These are phyloP conservation scores for Prototheca wickerhamii DNA, from an alignment of 163 green algal genomes.

Conservation along the genomic window DNA sequence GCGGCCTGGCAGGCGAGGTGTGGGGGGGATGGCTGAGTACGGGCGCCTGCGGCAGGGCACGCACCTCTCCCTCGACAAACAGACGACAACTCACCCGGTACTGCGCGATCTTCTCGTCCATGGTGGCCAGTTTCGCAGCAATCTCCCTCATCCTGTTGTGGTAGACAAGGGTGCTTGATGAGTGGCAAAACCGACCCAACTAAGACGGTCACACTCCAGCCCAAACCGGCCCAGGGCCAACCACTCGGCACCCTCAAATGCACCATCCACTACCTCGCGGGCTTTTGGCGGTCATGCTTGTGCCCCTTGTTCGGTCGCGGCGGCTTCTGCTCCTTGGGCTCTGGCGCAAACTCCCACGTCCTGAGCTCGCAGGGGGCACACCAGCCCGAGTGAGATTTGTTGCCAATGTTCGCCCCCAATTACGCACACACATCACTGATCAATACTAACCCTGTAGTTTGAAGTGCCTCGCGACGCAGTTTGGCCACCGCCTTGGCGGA, in stretches of 20 bases:
- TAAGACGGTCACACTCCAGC: too few relatives aligned
- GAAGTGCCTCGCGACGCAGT: constrained; percentile 29
- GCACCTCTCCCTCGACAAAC: too few relatives aligned
- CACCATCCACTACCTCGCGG: constrained; percentile 19
- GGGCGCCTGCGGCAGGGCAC: too few relatives aligned
- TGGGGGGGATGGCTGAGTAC: too few relatives aligned
- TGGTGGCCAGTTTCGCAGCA: constrained; percentile 30
- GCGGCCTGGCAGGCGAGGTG: not conserved
- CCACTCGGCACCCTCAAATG: not conserved
- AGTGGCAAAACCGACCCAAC: too few relatives aligned
- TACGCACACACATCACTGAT: not conserved
- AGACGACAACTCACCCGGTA: constrained; percentile 26
- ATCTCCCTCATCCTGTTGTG: constrained; percentile 20
- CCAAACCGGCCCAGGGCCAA: not conserved
- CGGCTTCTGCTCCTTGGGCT: constrained; percentile 5
- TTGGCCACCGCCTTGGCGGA: constrained; percentile 34
- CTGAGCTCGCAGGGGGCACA: constrained; percentile 8
- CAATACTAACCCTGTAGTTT: not conserved
- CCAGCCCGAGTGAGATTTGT: too few relatives aligned
- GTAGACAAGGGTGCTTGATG: not conserved
- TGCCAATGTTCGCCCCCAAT: too few relatives aligned
- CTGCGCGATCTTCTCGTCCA: constrained; percentile 30
- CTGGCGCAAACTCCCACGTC: constrained; percentile 33
- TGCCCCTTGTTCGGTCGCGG: constrained; percentile 40
- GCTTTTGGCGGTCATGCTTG: constrained; percentile 43